Evolutionary conservation across 306 rosid species (phyloP), one percentile per base, ranked within the genome.

Genomic region (Amphicarpaea edgeworthii): DNA sequence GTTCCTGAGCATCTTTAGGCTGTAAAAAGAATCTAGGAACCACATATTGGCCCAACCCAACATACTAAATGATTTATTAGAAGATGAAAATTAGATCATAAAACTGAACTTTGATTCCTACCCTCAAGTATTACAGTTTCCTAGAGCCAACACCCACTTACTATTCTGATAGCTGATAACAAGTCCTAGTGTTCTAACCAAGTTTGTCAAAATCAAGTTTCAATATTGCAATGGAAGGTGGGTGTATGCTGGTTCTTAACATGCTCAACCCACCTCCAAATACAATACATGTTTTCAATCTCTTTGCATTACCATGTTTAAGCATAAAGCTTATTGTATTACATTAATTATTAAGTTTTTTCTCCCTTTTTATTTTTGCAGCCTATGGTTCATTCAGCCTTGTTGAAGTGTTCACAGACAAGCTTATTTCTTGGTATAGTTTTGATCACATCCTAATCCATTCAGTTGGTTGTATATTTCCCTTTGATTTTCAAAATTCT

Each of bases 331-430:
- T 57, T 30, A 57, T 23, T 49, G 10, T 61, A 23, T 46, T 32
- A 41, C 75, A 64, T 78, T 59, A 16, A 65, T 63, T 58, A n/a
- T 67, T 47, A 30, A 12, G 58, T 51, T 23, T 57, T 77, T 65
- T 53, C 53, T 61, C n/a, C 50, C 8, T 32, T 55, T 78, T 81
- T 57, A 61, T 58, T 9, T 55, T 55, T 88, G 81, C 92, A 94
- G 98, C 91, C 77, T 94, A 81, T 53, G 98, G 98, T 67, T 94
- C 97, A 63, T 94, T 94, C 88, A 94, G 93, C 84, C 90, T 91
- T 12, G 59, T 92, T 54, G 97, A 94, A 87, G 88, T 83, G 26
- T 90, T 87, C 86, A 81, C 96, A 2, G 97, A 94, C 87, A 88
- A 84, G 78, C 83, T 91, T 85, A 84, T 94, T 85, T 91, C 95